phyloP scores from a whole-genome alignment of 768 basidiomycete species.

The Agaricus sinodeliciosus region DNA sequence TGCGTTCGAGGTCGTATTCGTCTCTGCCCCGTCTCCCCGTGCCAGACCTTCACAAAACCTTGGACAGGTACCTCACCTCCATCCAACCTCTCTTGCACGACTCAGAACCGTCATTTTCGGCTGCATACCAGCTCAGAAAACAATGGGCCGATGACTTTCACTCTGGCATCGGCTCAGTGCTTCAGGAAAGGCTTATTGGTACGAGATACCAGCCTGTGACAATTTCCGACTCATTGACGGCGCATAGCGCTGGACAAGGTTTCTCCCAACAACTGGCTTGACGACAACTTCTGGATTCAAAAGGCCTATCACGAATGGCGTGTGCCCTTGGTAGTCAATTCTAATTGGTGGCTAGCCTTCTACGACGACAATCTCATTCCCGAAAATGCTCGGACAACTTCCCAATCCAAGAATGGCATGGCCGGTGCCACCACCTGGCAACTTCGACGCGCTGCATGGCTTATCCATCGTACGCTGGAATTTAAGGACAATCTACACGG shows the following conservation, averaged over 20 bases:
- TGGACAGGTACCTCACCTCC: constrained; percentile 73
- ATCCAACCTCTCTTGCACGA: constrained; percentile 76
- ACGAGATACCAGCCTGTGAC: constrained; percentile 16
- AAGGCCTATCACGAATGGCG: constrained; percentile 88
- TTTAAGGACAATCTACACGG: constrained; percentile 61
- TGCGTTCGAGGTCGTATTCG: constrained; percentile 7
- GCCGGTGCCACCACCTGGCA: constrained; percentile 73
- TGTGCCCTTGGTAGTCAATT: constrained; percentile 78
- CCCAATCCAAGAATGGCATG: constrained; percentile 1
- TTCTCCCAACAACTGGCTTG: constrained; percentile 89
- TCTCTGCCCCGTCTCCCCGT: constrained; percentile 72
- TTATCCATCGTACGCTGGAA: constrained; percentile 62
- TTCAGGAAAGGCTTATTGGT: constrained; percentile 76
- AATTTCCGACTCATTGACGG: constrained; percentile 16
- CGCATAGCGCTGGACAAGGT: constrained; percentile 65
- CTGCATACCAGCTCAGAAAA: constrained; percentile 46
- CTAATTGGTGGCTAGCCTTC: constrained; percentile 95
- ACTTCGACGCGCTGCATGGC: constrained; percentile 76
- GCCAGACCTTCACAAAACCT: constrained; percentile 66
- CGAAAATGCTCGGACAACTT: constrained; percentile 20
- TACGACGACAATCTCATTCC: constrained; percentile 67
- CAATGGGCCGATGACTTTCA: constrained; percentile 68
- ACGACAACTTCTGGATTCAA: constrained; percentile 89
- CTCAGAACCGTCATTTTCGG: constrained; percentile 52
- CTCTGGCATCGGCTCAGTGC: constrained; percentile 54